Evolutionary conservation across 2,329 filamentous ascomycete species (phyloP), one percentile per base, ranked within the genome.

Genomic region (Plenodomus biglobosus): DNA sequence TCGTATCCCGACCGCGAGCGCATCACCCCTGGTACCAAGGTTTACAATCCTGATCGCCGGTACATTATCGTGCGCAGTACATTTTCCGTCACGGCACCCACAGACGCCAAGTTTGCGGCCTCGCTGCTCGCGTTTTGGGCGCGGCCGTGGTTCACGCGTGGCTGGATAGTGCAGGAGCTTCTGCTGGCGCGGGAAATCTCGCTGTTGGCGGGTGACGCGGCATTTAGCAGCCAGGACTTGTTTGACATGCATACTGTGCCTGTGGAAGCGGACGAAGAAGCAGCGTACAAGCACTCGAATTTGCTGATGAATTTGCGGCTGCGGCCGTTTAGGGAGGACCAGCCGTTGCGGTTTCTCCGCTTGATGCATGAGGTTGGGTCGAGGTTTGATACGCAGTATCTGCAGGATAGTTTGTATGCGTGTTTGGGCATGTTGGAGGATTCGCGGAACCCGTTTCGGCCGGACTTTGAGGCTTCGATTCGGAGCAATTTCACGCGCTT

Each of bases 91-190:
- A 43, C 40, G 6, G 44, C 36, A 36, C 27, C 42, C 11, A 38
- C 36, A 5, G 48, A 40, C 18, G 41, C 24, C 6, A 32, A 32
- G 15, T 32, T 32, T 15, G 27, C 6, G 6, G 16, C 37, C 17
- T 50, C 56, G 6, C 39, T 55, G 11, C 38, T 37, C 8, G 36
- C 48, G 3, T 53, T 55, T 15, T 52, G 44, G 41, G 18, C 35
- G 2, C 50, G 49, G 15, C n/a, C 19, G 3, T 58, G 52, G 46
- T 58, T 58, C 32, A 17, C 20, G 7, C 45, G 54, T 3, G 44
- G 48, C 3, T 60, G 56, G 56, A 42, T 60, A 6, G 48, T 55
- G 2, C 56, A 59, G 35, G 53, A 59, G 37, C 44, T 53, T 6
- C 38, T 59, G 1, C 46, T 56, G 6, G 46, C 48, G 1, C 45